Evolutionary conservation across 495 filamentous ascomycete species (phyloP), one percentile per base, ranked within the genome.

Genomic region (Penicillium lagena): DNA sequence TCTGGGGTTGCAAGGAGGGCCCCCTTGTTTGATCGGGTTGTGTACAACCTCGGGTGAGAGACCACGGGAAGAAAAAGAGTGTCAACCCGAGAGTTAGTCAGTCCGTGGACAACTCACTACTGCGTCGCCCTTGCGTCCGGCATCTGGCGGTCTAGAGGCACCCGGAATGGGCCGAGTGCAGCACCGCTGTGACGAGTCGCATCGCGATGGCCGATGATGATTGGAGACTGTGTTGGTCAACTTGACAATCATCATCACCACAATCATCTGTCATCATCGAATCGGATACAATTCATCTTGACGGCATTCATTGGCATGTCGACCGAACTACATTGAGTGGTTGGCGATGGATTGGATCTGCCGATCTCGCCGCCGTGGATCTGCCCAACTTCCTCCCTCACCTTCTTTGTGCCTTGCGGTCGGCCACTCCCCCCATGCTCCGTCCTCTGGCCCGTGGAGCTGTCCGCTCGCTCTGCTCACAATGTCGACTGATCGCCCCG

Each of bases 381-480:
- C 22, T 22, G 22, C 22, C 22, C 22, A 22, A 22, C 22, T 22
- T 22, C 22, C 22, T 22, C 22, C 22, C 22, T 22, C 22, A 22
- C 2, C 6, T 6, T 22, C 22, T 22, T 22, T 22, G 3, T 22
- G 2, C 22, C 0, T 6, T 22, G 4, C 22, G 3, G 22, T 22
- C 22, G 22, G 22, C 28, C 37, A 27, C 13, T 41, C 42, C 39
- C 56, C 49, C 47, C 43, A 68, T 68, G 67, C 62, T 70, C 37
- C 67, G 59, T 44, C 43, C 61, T 4, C 64, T 62, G 64, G 54
- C 47, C 60, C 29, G 56, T 46, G 55, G 65, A 54, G 55, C 58
- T 28, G 45, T 55, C 49, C 61, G 65, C 55, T 51, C 22, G 22
- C 22, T 22, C 22, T 22, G 22, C 22, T 22, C 22, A 22, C 22